Evolutionary conservation across 768 basidiomycete species (phyloP), one percentile per base, ranked within the genome.

Genomic region (Sarcomyxa edulis): DNA sequence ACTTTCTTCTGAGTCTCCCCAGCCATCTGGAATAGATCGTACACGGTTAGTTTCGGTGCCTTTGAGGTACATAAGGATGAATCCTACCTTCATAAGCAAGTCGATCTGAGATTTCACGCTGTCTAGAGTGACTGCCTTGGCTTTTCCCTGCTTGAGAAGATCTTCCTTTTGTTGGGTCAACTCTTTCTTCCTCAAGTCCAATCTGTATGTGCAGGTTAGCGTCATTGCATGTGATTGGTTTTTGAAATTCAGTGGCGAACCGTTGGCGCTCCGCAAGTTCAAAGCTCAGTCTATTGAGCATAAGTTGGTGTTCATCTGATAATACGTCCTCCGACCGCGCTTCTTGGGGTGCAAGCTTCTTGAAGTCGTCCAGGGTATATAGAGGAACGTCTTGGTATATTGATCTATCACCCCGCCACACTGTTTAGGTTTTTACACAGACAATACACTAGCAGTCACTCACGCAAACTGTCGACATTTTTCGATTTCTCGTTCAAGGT

Each of bases 401-500:
- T 20, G 88, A 91, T 15, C 91, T 93, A 45, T 22, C 39, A 14
- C 23, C 35, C 40, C 39, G 14, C 20, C 35, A 45, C 39, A 19
- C n/a, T n/a, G 19, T 19, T 28, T 9, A 33, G 31, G 26, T 21
- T 27, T n/a, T n/a, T n/a, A n/a, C n/a, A n/a, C n/a, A n/a, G n/a
- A n/a, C n/a, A n/a, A n/a, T n/a, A n/a, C n/a, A n/a, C n/a, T n/a
- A n/a, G n/a, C 20, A 11, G 14, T 31, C 35, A 71, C 86, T 51
- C 55, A 92, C 89, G 85, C 87, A 54, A 91, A 94, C 54, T 93
- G 89, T 33, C 87, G 76, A 61, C 91, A 94, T 55, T 92, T 91
- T 50, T 89, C 85, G 24, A 94, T 94, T 64, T 94, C 91, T 40
- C 87, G 74, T 58, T 92, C 88, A 5, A 94, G 76, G 52, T 94